These are phyloP conservation scores for Termitomyces sp. DNA, from an alignment of 768 basidiomycete species.

Conservation along the genomic window DNA sequence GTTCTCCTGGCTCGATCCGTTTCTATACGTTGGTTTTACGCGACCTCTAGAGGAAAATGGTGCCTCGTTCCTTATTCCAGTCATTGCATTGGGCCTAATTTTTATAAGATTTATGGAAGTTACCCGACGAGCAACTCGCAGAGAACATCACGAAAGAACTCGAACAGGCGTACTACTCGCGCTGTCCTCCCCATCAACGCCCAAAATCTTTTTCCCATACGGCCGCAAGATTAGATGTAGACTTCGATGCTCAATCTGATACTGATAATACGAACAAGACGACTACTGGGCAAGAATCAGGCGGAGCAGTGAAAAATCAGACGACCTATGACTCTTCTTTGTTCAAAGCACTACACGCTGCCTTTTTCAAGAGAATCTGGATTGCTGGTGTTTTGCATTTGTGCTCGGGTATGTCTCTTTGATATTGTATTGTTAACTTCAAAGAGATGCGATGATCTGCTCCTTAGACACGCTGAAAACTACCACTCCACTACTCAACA, in stretches of 20 bases:
- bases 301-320: not conserved
- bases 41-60: constrained; percentile 52
- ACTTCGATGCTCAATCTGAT: not conserved
- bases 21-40: constrained; percentile 48
- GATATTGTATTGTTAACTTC: constrained; percentile 2
- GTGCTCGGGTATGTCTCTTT: constrained; percentile 30
- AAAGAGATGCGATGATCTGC: not conserved
- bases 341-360: constrained; percentile 43
- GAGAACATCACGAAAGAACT: constrained; percentile 34
- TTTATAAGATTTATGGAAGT: constrained; percentile 44
- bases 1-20: constrained; percentile 47
- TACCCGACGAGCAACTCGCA: constrained; percentile 35
- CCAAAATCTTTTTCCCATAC: constrained; percentile 21
- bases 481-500: constrained; percentile 55
- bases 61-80: constrained; percentile 13
- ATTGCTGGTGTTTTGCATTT: constrained; percentile 47
- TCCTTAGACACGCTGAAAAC: constrained; percentile 47
- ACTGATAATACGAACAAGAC: not conserved
- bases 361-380: constrained; percentile 49
- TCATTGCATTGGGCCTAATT: not conserved
- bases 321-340: constrained; percentile 46
- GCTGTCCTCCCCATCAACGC: constrained; percentile 40
- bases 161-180: constrained; percentile 41
- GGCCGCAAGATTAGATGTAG: not conserved
- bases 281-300: not conserved